Conservation (phyloP, 2,329 filamentous ascomycete genomes). For the Nemania sp. region DNA sequence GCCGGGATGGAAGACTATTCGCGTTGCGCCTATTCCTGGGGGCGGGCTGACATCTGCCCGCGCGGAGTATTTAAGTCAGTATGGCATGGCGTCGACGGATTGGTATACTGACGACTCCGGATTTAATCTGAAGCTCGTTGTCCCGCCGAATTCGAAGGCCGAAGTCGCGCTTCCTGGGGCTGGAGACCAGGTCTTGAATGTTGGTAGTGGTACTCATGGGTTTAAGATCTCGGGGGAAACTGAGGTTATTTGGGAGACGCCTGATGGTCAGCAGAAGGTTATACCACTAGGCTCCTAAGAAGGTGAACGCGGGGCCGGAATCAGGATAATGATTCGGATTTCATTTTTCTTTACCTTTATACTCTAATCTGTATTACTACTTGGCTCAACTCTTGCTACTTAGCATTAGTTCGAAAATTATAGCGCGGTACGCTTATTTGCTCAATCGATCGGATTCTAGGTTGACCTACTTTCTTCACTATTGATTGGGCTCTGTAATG, state of each 20-base stretch:
- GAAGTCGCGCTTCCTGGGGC: constrained; percentile 42
- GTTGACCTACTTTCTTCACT: neutral
- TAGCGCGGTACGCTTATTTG: neutral
- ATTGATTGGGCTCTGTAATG: too few species aligned
- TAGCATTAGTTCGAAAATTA: neutral
- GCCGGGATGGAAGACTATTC: constrained; percentile 56
- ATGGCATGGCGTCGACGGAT: constrained; percentile 48
- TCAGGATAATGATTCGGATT: neutral
- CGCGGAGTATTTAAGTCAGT: constrained; percentile 50
- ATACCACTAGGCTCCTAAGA: neutral
- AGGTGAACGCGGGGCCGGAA: neutral
- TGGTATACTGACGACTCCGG: constrained; percentile 47
- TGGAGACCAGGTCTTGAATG: constrained; percentile 21
- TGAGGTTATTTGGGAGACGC: neutral
- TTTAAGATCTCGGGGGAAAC: constrained; percentile 35
- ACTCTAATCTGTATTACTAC: neutral
- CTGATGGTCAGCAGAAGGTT: neutral
- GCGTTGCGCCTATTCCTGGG: constrained; percentile 53
- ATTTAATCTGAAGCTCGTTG: constrained; percentile 40
- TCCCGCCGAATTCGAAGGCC: constrained; percentile 46
- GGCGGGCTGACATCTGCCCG: constrained; percentile 53
- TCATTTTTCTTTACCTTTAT: neutral
- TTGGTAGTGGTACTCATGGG: constrained; percentile 45
- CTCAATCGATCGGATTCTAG: neutral
- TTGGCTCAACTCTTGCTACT: neutral